These are phyloP conservation scores for Colletotrichum sp. DNA, from an alignment of 2,329 filamentous ascomycete species.

Conservation along the genomic window DNA sequence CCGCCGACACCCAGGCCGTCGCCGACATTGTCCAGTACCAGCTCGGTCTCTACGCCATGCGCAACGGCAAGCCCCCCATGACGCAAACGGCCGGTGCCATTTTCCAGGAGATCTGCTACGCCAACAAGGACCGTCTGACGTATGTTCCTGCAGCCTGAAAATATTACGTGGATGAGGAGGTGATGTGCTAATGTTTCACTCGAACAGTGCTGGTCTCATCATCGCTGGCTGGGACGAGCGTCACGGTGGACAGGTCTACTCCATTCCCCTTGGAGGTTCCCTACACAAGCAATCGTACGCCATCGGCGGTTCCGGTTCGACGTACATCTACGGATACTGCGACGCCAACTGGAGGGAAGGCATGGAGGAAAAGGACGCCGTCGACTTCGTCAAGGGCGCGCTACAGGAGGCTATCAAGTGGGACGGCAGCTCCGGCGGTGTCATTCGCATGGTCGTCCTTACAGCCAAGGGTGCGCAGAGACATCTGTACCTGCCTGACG, in stretches of 20 bases:
- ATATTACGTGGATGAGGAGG: not conserved
- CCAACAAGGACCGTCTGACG: conserved; percentile 94
- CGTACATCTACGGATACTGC: conserved; percentile 99
- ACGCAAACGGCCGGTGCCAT: conserved; percentile 95
- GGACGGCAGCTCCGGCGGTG: conserved; percentile 98
- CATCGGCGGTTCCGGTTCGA: conserved; percentile 95
- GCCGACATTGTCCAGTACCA: conserved; percentile 98
- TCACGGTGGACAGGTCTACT: conserved; percentile 96
- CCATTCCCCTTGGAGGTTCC: conserved; percentile 93
- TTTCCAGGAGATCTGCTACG: conserved; percentile 98
- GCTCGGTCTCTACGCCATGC: conserved; percentile 88
- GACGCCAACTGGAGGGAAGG: conserved; percentile 94
- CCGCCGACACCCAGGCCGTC: conserved; percentile 96
- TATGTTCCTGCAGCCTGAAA: conserved; percentile 46
- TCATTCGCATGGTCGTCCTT: conserved; percentile 97
- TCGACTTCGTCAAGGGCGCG: conserved; percentile 91
- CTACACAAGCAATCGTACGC: conserved; percentile 97
- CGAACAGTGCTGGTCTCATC: conserved; percentile 81
- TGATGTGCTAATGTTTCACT: not conserved
- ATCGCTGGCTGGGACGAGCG: conserved; percentile 97
- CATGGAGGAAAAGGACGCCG: conserved; percentile 91
- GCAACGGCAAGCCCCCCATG: conserved; percentile 87
- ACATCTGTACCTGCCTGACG: conserved; percentile 95
- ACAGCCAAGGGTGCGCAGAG: conserved; percentile 88
- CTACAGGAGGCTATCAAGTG: conserved; percentile 97